A percentile compares a stretch with the other conserved stretches of the same genome.
These are phyloP conservation scores for Hymenoscyphus salicellus DNA, from an alignment of 2,329 filamentous ascomycete genomes.

Conservation along the genomic window DNA sequence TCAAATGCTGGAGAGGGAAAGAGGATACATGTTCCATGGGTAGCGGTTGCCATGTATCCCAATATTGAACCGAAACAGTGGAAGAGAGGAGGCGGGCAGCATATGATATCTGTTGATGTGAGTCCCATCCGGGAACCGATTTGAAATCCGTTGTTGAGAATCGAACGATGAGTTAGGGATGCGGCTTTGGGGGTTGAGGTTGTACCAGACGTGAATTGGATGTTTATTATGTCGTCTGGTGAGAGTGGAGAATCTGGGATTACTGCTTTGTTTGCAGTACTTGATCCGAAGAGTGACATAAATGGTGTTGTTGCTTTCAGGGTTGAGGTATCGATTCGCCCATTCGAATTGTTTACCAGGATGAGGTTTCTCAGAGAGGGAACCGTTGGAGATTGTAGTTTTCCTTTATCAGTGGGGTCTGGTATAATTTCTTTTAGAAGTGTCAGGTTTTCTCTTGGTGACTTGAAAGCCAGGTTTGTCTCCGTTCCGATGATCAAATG, in stretches of 20 bases:
- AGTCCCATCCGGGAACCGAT: conserved; percentile 86
- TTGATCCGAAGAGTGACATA: conserved; percentile 24
- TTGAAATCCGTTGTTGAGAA: conserved; percentile 86
- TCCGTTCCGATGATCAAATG: conserved; percentile 83
- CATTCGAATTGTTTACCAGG: conserved; percentile 71
- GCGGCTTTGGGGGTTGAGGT: conserved; percentile 89
- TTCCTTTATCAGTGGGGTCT: conserved; percentile 38
- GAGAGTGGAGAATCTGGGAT: conserved; percentile 47
- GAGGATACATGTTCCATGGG: conserved; percentile 75
- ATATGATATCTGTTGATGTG: conserved; percentile 68
- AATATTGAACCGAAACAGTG: conserved; percentile 88
- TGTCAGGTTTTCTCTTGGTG: conserved; percentile 56
- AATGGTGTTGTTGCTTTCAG: conserved; percentile 42
- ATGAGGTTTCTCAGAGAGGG: conserved; percentile 70
- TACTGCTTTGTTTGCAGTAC: conserved; percentile 35
- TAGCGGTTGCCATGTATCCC: conserved; percentile 94
- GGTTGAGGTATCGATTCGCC: conserved; percentile 41
- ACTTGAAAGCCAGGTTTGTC: conserved; percentile 73
- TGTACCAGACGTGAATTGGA: conserved; percentile 96
- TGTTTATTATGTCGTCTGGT: conserved; percentile 77
- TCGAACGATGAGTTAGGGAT: conserved; percentile 78
- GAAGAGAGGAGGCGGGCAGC: conserved; percentile 83
- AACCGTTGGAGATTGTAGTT: conserved; percentile 49
- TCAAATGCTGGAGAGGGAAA: conserved; percentile 88
- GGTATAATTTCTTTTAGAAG: conserved; percentile 53